Conservation (phyloP, 2,329 filamentous ascomycete species). For the Aspergillus udagawae region DNA sequence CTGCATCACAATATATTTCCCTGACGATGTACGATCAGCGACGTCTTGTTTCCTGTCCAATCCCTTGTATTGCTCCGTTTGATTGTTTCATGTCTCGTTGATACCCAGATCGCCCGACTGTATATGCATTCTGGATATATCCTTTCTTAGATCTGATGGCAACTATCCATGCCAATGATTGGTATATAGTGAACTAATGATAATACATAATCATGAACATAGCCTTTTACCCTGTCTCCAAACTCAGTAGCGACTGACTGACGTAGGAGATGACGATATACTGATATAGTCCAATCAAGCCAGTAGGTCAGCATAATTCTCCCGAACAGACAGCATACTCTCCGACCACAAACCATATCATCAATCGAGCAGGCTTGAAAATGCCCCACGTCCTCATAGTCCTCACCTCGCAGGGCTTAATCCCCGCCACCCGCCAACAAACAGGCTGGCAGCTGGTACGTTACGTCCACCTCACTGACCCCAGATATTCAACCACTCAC, state of each 20-base stretch:
- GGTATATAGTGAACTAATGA: neutral
- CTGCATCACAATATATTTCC: neutral
- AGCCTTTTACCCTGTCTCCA: neutral
- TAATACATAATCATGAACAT: neutral
- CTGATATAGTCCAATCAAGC: neutral
- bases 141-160: neutral
- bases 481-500: neutral
- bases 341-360: neutral
- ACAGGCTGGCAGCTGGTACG: conserved; percentile 66
- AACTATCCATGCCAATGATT: neutral
- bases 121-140: neutral
- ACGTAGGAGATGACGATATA: neutral
- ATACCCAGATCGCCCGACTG: conserved; percentile 2
- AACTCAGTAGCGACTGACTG: neutral
- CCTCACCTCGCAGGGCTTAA: conserved; percentile 55
- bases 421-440: conserved; percentile 39
- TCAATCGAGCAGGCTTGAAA: neutral
- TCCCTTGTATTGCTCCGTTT: neutral
- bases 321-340: neutral
- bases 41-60: neutral
- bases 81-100: neutral
- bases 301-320: neutral
- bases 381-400: conserved; percentile 61
- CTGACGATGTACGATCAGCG: neutral
- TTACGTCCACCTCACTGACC: neutral